A percentile compares a stretch with the other conserved stretches of the same genome.
Conservation (phyloP, 139 green algal genomes). For the Chlorella sorokiniana region DNA sequence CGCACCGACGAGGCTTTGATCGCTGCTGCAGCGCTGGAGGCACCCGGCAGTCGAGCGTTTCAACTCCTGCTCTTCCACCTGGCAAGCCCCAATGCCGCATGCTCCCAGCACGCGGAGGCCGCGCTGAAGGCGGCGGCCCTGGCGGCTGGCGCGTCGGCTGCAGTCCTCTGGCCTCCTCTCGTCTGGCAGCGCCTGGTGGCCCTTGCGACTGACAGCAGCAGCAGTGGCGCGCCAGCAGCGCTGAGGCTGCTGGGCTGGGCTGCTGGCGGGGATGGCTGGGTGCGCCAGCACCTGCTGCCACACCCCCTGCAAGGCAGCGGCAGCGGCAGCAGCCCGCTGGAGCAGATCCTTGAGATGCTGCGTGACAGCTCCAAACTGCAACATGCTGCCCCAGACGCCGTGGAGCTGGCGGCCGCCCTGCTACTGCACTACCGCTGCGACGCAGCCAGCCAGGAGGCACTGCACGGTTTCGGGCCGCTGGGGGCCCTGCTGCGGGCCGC, state of each 20-base stretch:
- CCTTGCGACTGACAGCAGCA: not conserved
- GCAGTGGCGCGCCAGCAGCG: not conserved
- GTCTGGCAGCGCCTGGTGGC: conserved; percentile 27
- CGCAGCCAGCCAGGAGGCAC: not conserved
- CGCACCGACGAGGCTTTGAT: not conserved
- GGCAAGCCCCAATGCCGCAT: not conserved
- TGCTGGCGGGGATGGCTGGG: conserved; percentile 5
- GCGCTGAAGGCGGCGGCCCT: not conserved
- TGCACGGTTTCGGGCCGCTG: not conserved
- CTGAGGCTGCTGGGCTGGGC: conserved; percentile 30
- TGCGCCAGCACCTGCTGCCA: conserved; percentile 8
- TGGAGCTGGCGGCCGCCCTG: not conserved
- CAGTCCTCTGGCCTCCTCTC: conserved; percentile 11
- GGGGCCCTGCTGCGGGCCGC: not conserved
- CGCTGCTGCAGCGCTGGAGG: not conserved
- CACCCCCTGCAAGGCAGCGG: not conserved
- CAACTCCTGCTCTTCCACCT: conserved; percentile 21
- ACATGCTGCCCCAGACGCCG: not conserved
- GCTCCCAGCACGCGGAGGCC: not conserved
- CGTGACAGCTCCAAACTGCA: not conserved
- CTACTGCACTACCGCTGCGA: not conserved
- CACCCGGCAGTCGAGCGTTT: not conserved
- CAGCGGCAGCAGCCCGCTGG: not conserved
- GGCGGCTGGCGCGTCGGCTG: not conserved
- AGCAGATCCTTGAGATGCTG: not conserved